These are phyloP conservation scores for Lanmaoa pseudosensibilis DNA, from an alignment of 768 basidiomycete species.

Conservation along the genomic window DNA sequence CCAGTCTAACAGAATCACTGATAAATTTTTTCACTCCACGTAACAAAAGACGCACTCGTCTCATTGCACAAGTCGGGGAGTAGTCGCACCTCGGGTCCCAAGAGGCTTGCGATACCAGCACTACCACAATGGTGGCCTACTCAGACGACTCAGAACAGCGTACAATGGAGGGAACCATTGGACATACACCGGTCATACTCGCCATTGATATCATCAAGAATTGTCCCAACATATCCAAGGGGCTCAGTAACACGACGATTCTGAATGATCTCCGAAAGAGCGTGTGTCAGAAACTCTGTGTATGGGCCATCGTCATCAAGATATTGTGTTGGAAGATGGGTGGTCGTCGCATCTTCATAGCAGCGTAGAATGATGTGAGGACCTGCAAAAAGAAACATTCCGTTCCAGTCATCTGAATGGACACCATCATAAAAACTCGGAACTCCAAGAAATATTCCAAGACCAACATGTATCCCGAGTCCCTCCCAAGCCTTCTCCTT, in stretches of 20 bases:
- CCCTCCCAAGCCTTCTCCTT: neutral
- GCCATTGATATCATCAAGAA: slow-evolving; percentile 6
- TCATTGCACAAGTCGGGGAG: neutral
- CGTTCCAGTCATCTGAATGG: neutral
- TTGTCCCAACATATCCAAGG: neutral
- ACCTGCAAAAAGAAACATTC: slow-evolving; percentile 12
- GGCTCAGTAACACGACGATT: neutral
- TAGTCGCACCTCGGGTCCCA: neutral
- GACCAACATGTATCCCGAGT: neutral
- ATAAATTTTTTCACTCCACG: neutral
- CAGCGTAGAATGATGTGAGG: slow-evolving; percentile 9
- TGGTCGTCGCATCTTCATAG: neutral
- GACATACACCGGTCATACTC: neutral
- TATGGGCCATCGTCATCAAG: neutral
- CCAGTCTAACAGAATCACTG: neutral
- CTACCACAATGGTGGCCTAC: neutral
- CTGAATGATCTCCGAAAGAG: neutral
- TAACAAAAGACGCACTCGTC: neutral
- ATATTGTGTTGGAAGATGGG: neutral
- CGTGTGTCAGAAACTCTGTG: neutral
- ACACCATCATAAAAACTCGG: neutral
- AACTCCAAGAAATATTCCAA: neutral
- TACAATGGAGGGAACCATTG: neutral
- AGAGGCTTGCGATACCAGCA: neutral
- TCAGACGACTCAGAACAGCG: neutral